Base-by-base conservation (phyloP, 306 rosid genomes). In the Hippophae rhamnoides region DNA sequence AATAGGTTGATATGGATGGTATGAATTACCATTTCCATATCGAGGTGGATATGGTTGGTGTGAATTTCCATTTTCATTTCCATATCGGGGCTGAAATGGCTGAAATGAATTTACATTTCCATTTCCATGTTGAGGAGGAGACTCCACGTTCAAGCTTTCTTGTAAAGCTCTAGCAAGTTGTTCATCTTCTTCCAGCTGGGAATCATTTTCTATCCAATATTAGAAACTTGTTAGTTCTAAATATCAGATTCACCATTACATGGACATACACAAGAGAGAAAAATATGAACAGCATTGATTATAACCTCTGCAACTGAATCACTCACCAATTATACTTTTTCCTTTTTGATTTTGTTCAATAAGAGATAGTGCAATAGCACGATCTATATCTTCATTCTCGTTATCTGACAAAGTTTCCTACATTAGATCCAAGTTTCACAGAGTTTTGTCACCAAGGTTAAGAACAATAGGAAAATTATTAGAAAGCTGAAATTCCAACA, bases 81-180 rank as follows among this genome's bases (percentile, higher is more conserved):
- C 65, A 31, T 61, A n/a, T 52, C 41, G 38, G 38, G 38, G 38
- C 38, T 31, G 38, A 31, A 31, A 31, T 12, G 86, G 90, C 59
- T 75, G 84, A 73, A 76, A 78, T 48, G 69, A 52, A 56, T 72
- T 75, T 71, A 79, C 89, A 71, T 79, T 74, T 72, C 80, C 88
- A 73, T 81, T 73, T 68, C 81, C 86, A 72, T 81, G 65, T 63
- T 47, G 79, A 38, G 95, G 86, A 78, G 97, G 92, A 56, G 95
- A 76, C 26, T 76, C 95, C 67, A 74, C 41, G 67, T 74, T 79
- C 44, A 89, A 78, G 73, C 97, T 89, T 78, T 89, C 84, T 89
- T 89, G 95, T 60, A 89, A 27, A 50, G 95, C 97, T 76, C 83
- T 78, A 58, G 97, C 97, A 66, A 89, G 95, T 67, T 68, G 95